Conservation (phyloP, 371 early-diverging fungal genomes). For the Phascolomyces articulosus region DNA sequence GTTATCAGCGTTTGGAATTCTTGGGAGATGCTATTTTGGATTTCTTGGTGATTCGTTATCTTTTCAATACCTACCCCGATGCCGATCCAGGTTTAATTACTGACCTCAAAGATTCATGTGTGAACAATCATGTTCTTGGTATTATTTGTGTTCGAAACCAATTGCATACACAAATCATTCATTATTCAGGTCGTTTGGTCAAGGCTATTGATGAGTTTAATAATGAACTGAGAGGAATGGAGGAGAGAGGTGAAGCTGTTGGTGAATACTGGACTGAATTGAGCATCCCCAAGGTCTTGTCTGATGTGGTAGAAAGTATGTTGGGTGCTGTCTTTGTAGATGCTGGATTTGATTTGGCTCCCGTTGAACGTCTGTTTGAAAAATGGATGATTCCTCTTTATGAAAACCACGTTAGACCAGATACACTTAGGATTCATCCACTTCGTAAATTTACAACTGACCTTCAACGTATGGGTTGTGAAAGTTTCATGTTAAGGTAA, state of each 20-base stretch:
- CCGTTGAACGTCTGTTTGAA: constrained; percentile 52
- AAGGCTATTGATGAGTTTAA: constrained; percentile 54
- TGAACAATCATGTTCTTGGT: constrained; percentile 85
- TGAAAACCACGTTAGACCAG: constrained; percentile 57
- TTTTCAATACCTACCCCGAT: constrained; percentile 62
- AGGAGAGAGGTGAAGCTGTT: constrained; percentile 32
- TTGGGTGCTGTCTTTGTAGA: constrained; percentile 92
- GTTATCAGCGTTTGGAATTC: constrained; percentile 94
- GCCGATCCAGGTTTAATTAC: constrained; percentile 74
- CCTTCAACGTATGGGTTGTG: constrained; percentile 53
- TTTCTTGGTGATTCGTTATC: constrained; percentile 74
- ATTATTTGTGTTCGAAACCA: constrained; percentile 67
- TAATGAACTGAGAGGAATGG: constrained; percentile 41
- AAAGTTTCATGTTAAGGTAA: constrained; percentile 51
- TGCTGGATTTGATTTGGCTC: constrained; percentile 66
- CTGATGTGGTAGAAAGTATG: constrained; percentile 88
- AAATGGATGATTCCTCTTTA: constrained; percentile 57
- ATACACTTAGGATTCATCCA: constrained; percentile 58
- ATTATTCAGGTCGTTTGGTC: constrained; percentile 59
- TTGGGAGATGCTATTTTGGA: constrained; percentile 94
- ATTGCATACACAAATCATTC: constrained; percentile 69
- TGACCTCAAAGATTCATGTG: constrained; percentile 82
- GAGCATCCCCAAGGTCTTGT: constrained; percentile 84
- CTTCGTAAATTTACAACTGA: constrained; percentile 40
- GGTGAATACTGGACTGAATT: constrained; percentile 76